Percentiles rank a stretch among this genome's conserved stretches.
Conservation (phyloP, 2,329 filamentous ascomycete genomes). For the Coleophoma cylindrospora region DNA sequence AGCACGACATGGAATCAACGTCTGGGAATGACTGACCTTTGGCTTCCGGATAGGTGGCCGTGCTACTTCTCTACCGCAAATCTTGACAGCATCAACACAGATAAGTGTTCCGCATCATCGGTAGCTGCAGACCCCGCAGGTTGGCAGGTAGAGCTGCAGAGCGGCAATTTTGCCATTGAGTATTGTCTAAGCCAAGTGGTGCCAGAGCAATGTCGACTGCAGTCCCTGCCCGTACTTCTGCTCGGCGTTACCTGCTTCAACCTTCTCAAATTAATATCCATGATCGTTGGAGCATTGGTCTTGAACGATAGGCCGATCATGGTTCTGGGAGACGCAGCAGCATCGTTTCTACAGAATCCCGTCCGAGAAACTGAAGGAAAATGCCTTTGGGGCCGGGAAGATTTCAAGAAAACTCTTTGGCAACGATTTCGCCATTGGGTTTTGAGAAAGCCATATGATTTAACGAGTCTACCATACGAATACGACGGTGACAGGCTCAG, state of each 20-base stretch:
- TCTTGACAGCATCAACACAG: neutral
- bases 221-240: neutral
- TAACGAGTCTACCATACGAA: neutral
- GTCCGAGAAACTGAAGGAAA: neutral
- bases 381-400: neutral
- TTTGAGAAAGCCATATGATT: neutral
- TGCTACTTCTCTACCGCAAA: neutral
- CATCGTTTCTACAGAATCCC: neutral
- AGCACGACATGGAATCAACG: neutral
- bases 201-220: neutral
- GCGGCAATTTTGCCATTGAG: neutral
- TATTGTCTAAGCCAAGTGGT: neutral
- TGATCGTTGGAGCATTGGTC: constrained; percentile 5
- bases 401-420: neutral
- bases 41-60: neutral
- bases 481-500: neutral
- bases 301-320: neutral
- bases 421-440: neutral
- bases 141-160: neutral
- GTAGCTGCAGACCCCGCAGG: neutral
- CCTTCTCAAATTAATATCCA: constrained; percentile 18
- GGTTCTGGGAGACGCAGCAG: neutral
- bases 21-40: neutral
- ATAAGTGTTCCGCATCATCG: neutral
- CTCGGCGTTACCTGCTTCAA: constrained; percentile 21